These are phyloP conservation scores for Talaromyces sp. DNA, from an alignment of 2,329 filamentous ascomycete genomes.

Conservation along the genomic window DNA sequence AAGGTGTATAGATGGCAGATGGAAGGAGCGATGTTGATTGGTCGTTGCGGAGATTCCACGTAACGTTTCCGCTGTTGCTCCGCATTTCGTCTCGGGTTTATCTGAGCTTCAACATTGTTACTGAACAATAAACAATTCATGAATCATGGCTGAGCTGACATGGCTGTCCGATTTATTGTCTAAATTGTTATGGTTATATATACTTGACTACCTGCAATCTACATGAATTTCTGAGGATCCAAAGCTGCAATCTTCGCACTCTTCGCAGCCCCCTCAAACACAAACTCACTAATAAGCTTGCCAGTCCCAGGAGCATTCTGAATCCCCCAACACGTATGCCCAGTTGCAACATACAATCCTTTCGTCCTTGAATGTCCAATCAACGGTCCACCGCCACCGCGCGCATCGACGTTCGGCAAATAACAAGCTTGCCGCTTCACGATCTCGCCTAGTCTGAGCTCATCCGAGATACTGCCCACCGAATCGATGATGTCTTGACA, in stretches of 20 bases:
- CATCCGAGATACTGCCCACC: conserved; percentile 55
- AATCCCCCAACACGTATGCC: conserved; percentile 97
- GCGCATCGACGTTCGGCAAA: conserved; percentile 68
- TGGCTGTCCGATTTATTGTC: neutral
- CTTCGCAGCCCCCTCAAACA: conserved; percentile 68
- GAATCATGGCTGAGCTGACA: neutral
- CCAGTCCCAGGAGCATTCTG: conserved; percentile 91
- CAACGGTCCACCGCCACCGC: conserved; percentile 65
- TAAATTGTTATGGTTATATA: neutral
- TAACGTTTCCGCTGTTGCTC: conserved; percentile 15
- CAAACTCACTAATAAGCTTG: conserved; percentile 73
- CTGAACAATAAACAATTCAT: neutral
- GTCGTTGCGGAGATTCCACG: conserved; percentile 20
- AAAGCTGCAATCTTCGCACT: conserved; percentile 66
- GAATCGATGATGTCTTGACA: conserved; percentile 87
- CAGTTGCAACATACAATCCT: conserved; percentile 77
- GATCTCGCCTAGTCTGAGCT: conserved; percentile 67
- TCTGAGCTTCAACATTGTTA: neutral
- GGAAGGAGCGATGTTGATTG: conserved; percentile 8
- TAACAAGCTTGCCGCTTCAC: conserved; percentile 87
- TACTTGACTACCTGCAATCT: conserved; percentile 12
- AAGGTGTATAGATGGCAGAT: neutral
- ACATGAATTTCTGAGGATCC: conserved; percentile 63
- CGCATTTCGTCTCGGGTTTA: neutral
- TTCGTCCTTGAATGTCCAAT: conserved; percentile 72